These are phyloP conservation scores for Cardamine chenopodiifolia DNA, from an alignment of 345 rosid species.

Conservation along the genomic window DNA sequence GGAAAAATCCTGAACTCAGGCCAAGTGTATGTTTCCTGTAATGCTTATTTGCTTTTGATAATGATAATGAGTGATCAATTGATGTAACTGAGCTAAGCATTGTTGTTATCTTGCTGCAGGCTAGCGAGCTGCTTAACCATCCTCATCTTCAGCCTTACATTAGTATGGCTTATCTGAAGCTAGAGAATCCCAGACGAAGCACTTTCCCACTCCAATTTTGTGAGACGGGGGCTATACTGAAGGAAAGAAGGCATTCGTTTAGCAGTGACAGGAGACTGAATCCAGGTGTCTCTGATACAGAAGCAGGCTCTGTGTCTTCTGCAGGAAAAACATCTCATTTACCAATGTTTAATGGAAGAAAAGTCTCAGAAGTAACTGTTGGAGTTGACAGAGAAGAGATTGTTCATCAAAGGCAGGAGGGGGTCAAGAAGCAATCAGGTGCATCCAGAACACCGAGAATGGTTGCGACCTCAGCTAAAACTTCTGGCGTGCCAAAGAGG, in stretches of 20 bases:
- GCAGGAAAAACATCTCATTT: conserved; percentile 52
- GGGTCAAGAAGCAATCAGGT: conserved; percentile 39
- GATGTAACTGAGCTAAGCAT: background rate
- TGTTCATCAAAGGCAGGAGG: conserved; percentile 40
- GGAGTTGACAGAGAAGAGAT: conserved; percentile 49
- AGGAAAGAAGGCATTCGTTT: conserved; percentile 68
- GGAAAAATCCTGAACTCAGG: conserved; percentile 93
- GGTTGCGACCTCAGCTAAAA: conserved; percentile 43
- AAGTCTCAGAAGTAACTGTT: conserved; percentile 56
- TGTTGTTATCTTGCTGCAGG: conserved; percentile 51
- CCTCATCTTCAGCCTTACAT: conserved; percentile 85
- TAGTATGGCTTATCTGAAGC: conserved; percentile 66
- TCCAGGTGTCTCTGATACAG: conserved; percentile 64
- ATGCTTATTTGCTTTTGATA: background rate
- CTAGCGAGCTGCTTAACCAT: conserved; percentile 81
- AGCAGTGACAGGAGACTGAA: conserved; percentile 73
- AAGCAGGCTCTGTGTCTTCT: conserved; percentile 57
- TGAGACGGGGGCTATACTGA: conserved; percentile 29
- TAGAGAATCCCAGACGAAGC: conserved; percentile 61
- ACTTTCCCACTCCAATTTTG: conserved; percentile 52
- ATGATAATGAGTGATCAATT: background rate
- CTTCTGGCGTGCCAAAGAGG: conserved; percentile 46
- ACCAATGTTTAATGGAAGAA: conserved; percentile 48
- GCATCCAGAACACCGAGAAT: conserved; percentile 52
- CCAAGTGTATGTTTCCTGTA: conserved; percentile 65